These are phyloP conservation scores for Micromonas commoda DNA, from an alignment of 139 green algal genomes.

Conservation along the genomic window DNA sequence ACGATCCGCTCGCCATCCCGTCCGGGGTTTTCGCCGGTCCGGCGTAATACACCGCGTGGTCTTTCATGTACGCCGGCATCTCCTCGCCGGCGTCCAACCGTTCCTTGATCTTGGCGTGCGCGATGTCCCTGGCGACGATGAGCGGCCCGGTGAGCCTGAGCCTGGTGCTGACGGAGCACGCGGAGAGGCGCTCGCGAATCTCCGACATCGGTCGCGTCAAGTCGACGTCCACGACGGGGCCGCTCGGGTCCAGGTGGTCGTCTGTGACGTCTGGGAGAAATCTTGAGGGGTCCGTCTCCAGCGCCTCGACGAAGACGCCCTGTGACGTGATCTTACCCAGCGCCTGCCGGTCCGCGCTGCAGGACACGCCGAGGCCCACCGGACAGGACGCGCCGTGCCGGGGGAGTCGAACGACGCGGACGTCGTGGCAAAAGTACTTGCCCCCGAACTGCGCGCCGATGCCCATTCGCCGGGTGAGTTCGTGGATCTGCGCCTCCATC, in stretches of 20 bases:
- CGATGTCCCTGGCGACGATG: conserved; percentile 33
- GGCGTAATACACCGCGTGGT: conserved; percentile 34
- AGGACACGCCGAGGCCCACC: conserved; percentile 29
- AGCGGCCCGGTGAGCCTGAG: conserved; percentile 23
- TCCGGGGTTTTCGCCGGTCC: conserved; percentile 33
- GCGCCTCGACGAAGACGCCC: conserved; percentile 32
- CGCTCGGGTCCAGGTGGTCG: background rate
- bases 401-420: conserved; percentile 32
- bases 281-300: conserved; percentile 28
- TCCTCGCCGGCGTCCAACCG: conserved; percentile 16
- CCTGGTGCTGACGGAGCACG: background rate
- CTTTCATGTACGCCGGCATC: conserved; percentile 35
- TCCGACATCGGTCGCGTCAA: conserved; percentile 24
- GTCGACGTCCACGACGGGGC: conserved; percentile 27
- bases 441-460: conserved; percentile 36
- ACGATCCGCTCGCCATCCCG: conserved; percentile 21
- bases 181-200: background rate
- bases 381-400: conserved; percentile 31
- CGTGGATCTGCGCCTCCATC: conserved; percentile 17
- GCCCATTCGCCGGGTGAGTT: conserved; percentile 28
- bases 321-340: conserved; percentile 33
- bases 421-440: conserved; percentile 36
- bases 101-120: conserved; percentile 32
- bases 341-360: conserved; percentile 29
- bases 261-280: conserved; percentile 25